phyloP scores from a whole-genome alignment of 306 rosid genomes.

The Oxytropis ochrocephala region DNA sequence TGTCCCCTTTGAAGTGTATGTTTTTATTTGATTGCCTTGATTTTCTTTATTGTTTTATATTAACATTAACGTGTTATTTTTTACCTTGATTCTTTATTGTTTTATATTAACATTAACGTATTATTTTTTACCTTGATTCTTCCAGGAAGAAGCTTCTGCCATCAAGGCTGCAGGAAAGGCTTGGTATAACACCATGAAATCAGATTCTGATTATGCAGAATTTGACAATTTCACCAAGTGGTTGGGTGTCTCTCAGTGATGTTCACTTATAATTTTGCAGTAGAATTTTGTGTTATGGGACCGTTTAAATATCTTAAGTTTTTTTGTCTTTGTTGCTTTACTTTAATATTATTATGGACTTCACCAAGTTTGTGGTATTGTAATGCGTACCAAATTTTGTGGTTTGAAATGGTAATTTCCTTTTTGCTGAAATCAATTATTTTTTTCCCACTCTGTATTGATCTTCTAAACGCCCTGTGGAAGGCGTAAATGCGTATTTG shows the following conservation, averaged over 20 bases:
- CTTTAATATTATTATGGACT: neutral
- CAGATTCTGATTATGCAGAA: slow-evolving; percentile 77
- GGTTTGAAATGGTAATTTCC: no score
- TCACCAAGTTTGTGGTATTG: no score
- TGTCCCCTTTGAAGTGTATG: neutral
- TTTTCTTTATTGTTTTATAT: neutral
- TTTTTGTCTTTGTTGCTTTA: neutral
- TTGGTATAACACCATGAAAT: slow-evolving; percentile 79
- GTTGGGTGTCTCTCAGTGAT: slow-evolving; percentile 73
- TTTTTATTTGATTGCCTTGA: neutral
- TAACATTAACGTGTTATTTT: neutral
- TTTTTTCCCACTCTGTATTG: no score
- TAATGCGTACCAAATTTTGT: no score
- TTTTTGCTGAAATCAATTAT: no score
- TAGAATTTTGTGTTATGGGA: slow-evolving; percentile 25
- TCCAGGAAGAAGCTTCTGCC: slow-evolving; percentile 66
- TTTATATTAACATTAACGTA: neutral
- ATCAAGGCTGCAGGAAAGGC: slow-evolving; percentile 79
- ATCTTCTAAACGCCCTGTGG: neutral
- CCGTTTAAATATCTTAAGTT: neutral
- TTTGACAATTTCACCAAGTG: slow-evolving; percentile 78
- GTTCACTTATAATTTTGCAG: neutral
- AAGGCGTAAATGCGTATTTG: no score
- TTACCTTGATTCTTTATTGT: neutral
- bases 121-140: neutral